These are phyloP conservation scores for Cylindricascospora bacillispora DNA, from an alignment of 1,139 yeast species.

Conservation along the genomic window DNA sequence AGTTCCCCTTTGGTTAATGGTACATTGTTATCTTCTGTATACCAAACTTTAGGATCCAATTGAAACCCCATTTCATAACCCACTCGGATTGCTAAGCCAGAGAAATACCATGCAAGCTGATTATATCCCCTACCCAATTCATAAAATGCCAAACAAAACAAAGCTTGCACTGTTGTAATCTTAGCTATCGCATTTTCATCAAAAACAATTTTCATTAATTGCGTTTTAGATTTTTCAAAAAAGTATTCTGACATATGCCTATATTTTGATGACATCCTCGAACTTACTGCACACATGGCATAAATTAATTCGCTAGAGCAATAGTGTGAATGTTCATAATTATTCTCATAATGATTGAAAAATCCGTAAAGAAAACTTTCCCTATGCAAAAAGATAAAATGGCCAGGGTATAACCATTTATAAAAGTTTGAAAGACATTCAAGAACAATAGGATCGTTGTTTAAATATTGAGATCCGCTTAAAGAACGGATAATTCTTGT, in stretches of 20 bases:
- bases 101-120: conserved; percentile 50
- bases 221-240: conserved; percentile 36
- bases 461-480: conserved; percentile 23
- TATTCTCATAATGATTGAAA: conserved; percentile 29
- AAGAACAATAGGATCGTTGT: conserved; percentile 24
- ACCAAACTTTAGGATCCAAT: conserved; percentile 49
- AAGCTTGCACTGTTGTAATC: conserved; percentile 34
- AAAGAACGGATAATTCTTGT: conserved; percentile 27
- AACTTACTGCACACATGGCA: conserved; percentile 48
- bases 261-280: conserved; percentile 34
- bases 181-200: conserved; percentile 26
- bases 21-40: conserved; percentile 17
- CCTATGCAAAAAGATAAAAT: conserved; percentile 48
- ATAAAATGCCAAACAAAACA: conserved; percentile 40
- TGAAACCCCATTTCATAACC: conserved; percentile 57
- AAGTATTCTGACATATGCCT: conserved; percentile 32
- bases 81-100: conserved; percentile 54
- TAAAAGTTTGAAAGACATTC: conserved; percentile 44
- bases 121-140: conserved; percentile 48
- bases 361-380: conserved; percentile 52
- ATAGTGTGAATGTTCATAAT: conserved; percentile 29
- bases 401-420: conserved; percentile 55
- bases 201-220: conserved; percentile 30
- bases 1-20: conserved; percentile 30
- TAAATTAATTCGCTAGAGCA: conserved; percentile 40